A percentile compares a stretch with the other conserved stretches of the same genome.
Evolutionary conservation across 495 filamentous ascomycete species (phyloP).

Genomic region (Neurospora intermedia): DNA sequence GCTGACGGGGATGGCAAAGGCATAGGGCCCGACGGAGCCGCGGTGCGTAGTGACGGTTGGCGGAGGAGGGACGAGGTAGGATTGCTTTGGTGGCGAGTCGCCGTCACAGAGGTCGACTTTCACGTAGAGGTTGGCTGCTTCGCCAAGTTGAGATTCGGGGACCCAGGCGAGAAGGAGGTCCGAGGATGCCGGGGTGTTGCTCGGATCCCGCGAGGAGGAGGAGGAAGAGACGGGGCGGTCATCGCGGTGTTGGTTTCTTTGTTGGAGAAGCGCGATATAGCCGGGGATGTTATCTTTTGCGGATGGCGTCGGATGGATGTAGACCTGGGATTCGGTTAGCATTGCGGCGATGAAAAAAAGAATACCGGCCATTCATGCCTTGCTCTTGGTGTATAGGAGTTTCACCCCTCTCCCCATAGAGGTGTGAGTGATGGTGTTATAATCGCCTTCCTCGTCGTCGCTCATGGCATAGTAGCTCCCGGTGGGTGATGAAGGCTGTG

Average conservation of each 20-base stretch:
- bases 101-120: conserved; percentile 85
- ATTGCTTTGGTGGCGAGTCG: conserved; percentile 69
- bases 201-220: conserved; percentile 34
- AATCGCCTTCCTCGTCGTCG: conserved; percentile 91
- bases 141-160: conserved; percentile 80
- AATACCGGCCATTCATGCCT: conserved; percentile 40
- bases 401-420: conserved; percentile 78
- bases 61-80: conserved; percentile 84
- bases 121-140: conserved; percentile 79
- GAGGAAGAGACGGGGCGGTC: conserved; percentile 41
- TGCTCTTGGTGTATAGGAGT: conserved; percentile 94
- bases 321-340: conserved; percentile 51
- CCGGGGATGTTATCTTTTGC: conserved; percentile 95
- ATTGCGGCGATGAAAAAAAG: not conserved
- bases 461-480: conserved; percentile 95
- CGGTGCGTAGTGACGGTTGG: conserved; percentile 65
- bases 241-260: conserved; percentile 49
- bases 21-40: conserved; percentile 69
- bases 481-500: conserved; percentile 53
- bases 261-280: conserved; percentile 88
- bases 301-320: conserved; percentile 91
- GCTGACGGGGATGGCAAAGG: conserved; percentile 83
- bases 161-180: conserved; percentile 86
- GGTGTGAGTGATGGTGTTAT: conserved; percentile 87
- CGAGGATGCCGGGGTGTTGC: conserved; percentile 34